Conservation (phyloP, 176 grass and related monocot genomes). For the Aegilops sharonensis region DNA sequence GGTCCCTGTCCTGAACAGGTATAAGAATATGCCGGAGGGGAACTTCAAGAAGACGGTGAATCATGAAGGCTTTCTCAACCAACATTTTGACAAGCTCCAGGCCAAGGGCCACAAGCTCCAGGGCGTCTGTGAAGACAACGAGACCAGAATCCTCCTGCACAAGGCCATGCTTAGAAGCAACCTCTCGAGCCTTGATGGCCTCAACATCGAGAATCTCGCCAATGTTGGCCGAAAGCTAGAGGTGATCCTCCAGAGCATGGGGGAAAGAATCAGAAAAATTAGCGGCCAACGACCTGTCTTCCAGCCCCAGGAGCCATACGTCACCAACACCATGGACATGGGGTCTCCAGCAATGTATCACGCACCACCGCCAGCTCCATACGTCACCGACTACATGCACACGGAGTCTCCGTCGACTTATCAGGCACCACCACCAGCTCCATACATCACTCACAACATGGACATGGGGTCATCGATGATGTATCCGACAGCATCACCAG, state of each 20-base stretch:
- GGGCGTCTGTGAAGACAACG: not conserved
- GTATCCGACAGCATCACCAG: too few species aligned
- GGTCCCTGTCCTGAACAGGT: not conserved
- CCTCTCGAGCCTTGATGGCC: not conserved
- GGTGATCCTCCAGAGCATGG: not conserved
- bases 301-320: not conserved
- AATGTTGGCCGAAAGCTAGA: not conserved
- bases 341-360: too few species aligned
- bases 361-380: too few species aligned
- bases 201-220: not conserved
- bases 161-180: not conserved
- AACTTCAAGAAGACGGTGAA: constrained; percentile 24
- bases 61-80: constrained; percentile 24
- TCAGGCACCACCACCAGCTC: too few species aligned
- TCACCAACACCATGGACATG: too few species aligned
- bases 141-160: constrained; percentile 8
- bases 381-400: too few species aligned
- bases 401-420: too few species aligned
- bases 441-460: too few species aligned
- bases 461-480: too few species aligned
- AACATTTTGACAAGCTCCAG: constrained; percentile 2
- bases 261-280: not conserved
- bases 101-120: not conserved
- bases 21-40: constrained; percentile 23
- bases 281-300: not conserved